Evolutionary conservation across 1,139 yeast genomes (phyloP), one percentile per base, ranked within the genome.

Genomic region (Debaryomycetaceae sp.): DNA sequence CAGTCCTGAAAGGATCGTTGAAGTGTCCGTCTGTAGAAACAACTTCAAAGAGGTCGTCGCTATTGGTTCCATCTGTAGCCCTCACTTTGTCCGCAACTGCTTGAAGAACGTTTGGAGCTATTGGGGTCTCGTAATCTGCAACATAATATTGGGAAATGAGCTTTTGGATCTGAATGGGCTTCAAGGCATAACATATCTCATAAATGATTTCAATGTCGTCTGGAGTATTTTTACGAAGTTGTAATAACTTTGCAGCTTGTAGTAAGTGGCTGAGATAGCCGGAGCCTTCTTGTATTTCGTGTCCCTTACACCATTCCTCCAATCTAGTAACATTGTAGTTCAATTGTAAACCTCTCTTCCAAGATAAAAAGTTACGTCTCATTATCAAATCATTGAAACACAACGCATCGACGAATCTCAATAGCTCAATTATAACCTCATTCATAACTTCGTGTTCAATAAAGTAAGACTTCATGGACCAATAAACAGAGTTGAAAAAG

Each of bases 271-370:
- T 85, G 63, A 95, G 77, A 59, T 90, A 85, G 36, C 85, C 80
- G n/a, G 93, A 80, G 5, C 96, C 97, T 61, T 91, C 97, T 44
- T 88, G 86, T 54, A 95, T 81, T 48, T 87, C 95, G 65, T 93
- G 97, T 5, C 93, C 83, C 69, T 90, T 93, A 68, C 99, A 93
- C 99, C 99, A 95, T 70, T 95, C 99, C 66, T 91, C 98, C 57
- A 95, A 78, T 59, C 99, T 81, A 6, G 99, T 93, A 45, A 91
- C 95, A 65, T 95, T 95, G 71, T 95, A 95, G 64, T 91, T 93
- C 68, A 95, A 82, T 69, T 95, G 99, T 54, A 95, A 77, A 44
- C 99, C 99, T 62, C 99, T 85, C 74, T 93, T 93, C 99, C 99
- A 95, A 11, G 97, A 86, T 61, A 93, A 75, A 68, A 91, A 95